Evolutionary conservation across 352 stramenopile species (phyloP), one percentile per base, ranked within the genome.

Genomic region (Pythium phragmitis): DNA sequence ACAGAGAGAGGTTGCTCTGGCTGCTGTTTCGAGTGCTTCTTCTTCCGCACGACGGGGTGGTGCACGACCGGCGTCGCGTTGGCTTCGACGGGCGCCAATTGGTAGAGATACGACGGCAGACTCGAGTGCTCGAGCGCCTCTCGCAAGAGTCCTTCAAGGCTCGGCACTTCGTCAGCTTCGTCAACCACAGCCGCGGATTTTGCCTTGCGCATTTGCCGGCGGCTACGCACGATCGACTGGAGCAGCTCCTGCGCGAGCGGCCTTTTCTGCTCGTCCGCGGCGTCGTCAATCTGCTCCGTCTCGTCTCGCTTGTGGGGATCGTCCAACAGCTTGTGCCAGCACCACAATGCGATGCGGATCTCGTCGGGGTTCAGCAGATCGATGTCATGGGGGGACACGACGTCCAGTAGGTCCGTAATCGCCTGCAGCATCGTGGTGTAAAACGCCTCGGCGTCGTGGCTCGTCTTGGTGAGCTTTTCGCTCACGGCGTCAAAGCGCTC

Each of bases 301-400:
- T 86, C 70, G 48, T 77, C 63, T 39, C 72, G 59, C 52, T 80
- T 67, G 36, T 65, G 68, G 47, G 76, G 65, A 42, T 87, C 69
- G 26, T 52, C 61, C 66, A 81, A 66, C 34, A 91, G 37, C 62
- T 91, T 91, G 60, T 73, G 72, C 79, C 80, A 91, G 50, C 82
- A 91, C 76, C 82, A 87, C 4, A 91, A 67, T 28, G 80, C 78
- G 61, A 91, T 87, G 28, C 82, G 82, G n/a, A 87, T 73, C 72
- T 89, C 72, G 43, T 91, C 82, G 0, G 78, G 69, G 50, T 91
- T 88, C 30, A 70, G 72, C 33, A 91, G 36, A 41, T 89, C 72
- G 45, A 91, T 76, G 42, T 91, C 82, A 63, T 91, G 75, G 8
- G 57, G 57, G 17, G 77, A 62, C 16, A 80, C 69, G 37, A 68